phyloP scores from a whole-genome alignment of 441 rosid genomes.

The Populus trichocarpa region DNA sequence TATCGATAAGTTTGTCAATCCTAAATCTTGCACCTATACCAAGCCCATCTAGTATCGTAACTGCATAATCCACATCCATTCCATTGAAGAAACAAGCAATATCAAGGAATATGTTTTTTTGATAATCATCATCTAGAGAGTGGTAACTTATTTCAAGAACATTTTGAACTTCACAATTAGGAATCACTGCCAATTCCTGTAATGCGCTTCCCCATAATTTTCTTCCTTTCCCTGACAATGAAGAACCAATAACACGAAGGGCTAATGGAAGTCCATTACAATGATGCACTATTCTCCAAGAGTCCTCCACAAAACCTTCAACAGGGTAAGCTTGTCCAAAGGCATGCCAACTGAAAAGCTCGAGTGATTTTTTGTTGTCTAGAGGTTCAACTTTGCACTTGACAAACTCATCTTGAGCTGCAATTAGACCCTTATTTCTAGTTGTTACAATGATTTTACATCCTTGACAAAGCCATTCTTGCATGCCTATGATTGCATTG shows the following conservation, averaged over 20 bases:
- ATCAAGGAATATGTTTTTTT: neutral
- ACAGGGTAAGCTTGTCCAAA: neutral
- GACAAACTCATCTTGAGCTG: neutral
- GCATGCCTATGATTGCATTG: no score
- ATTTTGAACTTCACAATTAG: neutral
- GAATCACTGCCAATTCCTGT: neutral
- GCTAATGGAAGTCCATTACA: constrained; percentile 5
- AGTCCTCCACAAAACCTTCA: neutral
- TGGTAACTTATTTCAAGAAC: neutral
- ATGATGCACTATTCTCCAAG: neutral
- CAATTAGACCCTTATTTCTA: neutral
- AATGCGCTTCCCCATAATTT: neutral
- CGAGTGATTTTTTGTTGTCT: neutral
- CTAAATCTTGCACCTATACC: neutral
- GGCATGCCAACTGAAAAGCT: neutral
- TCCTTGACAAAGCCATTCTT: no score
- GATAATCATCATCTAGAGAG: neutral
- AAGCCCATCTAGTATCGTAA: neutral
- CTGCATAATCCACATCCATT: neutral
- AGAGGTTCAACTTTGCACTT: constrained; percentile 15
- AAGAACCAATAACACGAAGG: neutral
- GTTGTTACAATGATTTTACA: no score
- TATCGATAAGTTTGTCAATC: neutral
- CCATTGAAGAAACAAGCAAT: neutral
- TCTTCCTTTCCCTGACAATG: neutral